Conservation (phyloP, 2,329 filamentous ascomycete species). For the Talaromyces sp. region DNA sequence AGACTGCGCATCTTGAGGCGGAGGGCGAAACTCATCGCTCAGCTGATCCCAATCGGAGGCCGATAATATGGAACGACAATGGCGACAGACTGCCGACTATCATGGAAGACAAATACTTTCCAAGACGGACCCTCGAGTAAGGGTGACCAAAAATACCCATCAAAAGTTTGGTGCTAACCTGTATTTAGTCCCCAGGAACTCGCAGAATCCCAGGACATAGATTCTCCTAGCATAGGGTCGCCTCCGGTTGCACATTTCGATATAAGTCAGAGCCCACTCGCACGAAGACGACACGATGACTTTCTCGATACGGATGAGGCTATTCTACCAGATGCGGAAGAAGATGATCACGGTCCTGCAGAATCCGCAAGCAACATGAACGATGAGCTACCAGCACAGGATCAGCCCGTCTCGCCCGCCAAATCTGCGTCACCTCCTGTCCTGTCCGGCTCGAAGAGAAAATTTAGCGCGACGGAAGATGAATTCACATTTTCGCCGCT, state of each 20-base stretch:
- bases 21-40: constrained; percentile 4
- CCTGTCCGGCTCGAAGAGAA: constrained; percentile 56
- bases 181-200: constrained; percentile 38
- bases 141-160: constrained; percentile 21
- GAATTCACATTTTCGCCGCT: constrained; percentile 37
- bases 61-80: constrained; percentile 21
- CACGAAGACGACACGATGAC: constrained; percentile 4
- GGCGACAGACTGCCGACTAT: constrained; percentile 56
- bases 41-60: constrained; percentile 4
- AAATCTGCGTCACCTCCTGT: constrained; percentile 26
- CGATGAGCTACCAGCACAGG: not conserved
- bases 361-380: not conserved
- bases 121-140: constrained; percentile 56
- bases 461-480: constrained; percentile 55
- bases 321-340: not conserved
- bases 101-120: constrained; percentile 58
- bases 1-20: constrained; percentile 24
- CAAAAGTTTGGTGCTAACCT: constrained; percentile 1
- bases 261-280: constrained; percentile 29
- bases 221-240: constrained; percentile 39
- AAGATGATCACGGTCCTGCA: not conserved
- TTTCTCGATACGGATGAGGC: not conserved
- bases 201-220: constrained; percentile 26
- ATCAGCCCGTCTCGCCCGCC: constrained; percentile 12
- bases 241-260: constrained; percentile 50